Evolutionary conservation across 495 filamentous ascomycete species (phyloP), one percentile per base, ranked within the genome.

Genomic region (Neurospora sp.): DNA sequence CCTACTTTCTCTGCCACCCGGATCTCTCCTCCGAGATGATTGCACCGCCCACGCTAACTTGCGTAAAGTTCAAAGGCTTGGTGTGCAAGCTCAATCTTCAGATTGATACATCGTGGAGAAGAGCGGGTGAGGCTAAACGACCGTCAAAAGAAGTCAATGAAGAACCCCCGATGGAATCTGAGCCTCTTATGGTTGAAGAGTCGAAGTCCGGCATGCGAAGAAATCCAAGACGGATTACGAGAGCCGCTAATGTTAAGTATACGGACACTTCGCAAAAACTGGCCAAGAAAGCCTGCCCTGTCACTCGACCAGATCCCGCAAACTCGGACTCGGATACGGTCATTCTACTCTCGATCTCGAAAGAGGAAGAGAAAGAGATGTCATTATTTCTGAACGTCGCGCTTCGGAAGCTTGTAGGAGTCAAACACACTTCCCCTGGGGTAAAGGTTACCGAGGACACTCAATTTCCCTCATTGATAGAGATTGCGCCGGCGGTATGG

Each of bases 401-500:
- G 5, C 73, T 85, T 73, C 72, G 75, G 2, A 76, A 77, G 71
- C 78, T 79, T 7, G 73, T 82, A 18, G 82, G 82, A 31, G 66
- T 80, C 14, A 81, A 74, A 75, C 78, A 75, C 61, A 71, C 69
- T 8, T 40, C 71, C 1, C 66, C 72, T 6, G 82, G 82, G 16
- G 69, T 79, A 18, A 78, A 72, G 68, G 72, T 73, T 3, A 73
- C 72, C 46, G 74, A 70, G 16, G 73, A 72, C 2, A 71, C 66
- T 22, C 22, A 7, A 11, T 72, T 66, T 5, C 80, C 79, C 3
- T 77, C 83, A 5, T 69, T 85, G n/a, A 78, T 84, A 2, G 81
- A 83, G 7, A 74, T 85, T 53, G 84, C 84, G 8, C 84, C 84
- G 27, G 78, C 81, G 69, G 81, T 85, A 6, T 85, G 83, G 83